phyloP scores from a whole-genome alignment of 148 eudicot species.

The Fagopyrum tataricum region DNA sequence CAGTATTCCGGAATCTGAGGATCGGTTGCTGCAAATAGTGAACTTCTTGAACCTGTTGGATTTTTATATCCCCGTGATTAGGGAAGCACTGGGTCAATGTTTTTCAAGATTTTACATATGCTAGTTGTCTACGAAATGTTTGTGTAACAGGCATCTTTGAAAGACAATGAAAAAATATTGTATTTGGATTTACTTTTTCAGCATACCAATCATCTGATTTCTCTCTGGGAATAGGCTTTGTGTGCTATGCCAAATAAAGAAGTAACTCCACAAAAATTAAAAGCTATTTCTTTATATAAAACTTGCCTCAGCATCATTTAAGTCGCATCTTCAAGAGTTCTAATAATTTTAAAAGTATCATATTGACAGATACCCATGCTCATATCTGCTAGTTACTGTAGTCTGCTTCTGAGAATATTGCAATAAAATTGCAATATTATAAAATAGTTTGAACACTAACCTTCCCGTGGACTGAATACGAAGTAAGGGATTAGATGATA shows the following conservation, averaged over 20 bases:
- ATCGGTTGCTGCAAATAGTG: constrained; percentile 93
- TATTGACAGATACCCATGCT: neutral
- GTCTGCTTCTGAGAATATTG: neutral
- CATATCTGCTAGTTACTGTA: neutral
- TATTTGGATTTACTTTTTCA: no score
- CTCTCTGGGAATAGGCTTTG: neutral
- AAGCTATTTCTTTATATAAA: neutral
- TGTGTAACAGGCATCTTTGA: no score
- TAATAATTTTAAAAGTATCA: neutral
- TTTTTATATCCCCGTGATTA: neutral
- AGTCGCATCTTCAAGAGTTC: neutral
- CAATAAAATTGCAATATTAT: no score
- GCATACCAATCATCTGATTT: neutral
- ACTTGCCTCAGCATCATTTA: neutral
- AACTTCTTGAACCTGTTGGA: constrained; percentile 73
- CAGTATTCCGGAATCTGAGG: constrained; percentile 87
- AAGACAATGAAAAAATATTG: no score
- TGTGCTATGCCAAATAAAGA: neutral
- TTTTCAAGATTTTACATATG: neutral
- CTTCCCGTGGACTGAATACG: constrained; percentile 85
- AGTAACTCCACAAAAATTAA: neutral
- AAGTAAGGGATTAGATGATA: constrained; percentile 80
- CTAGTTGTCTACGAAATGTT: neutral
- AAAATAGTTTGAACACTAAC: constrained; percentile 16
- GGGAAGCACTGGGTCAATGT: neutral